Base-by-base conservation (phyloP, 2,329 filamentous ascomycete genomes). In the Trichophyton simii region DNA sequence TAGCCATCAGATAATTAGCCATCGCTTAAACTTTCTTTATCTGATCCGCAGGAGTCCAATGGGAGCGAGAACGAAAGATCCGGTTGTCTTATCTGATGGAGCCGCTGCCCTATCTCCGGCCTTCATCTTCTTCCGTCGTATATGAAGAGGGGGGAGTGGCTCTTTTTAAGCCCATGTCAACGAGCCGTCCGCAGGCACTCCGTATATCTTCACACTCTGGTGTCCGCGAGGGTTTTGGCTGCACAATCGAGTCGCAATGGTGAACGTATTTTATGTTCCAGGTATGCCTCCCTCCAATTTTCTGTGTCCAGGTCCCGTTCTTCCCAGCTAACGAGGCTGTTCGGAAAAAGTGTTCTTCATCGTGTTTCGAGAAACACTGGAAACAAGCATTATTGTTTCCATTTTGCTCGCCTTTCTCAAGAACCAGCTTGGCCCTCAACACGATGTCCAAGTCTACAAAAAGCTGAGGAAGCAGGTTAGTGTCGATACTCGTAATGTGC, bases 281-380 rank as follows among this genome's bases (percentile, higher is more conserved):
- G 61, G 61, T 60, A 55, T 9, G 46, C 59, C 41, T 15, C 34
- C 9, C 11, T 38, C 34, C 7, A 4, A 31, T 31, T 38, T 38
- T 3, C 34, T 38, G 34, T 13, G 9, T 38, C 9, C 18, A 31
- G 28, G 57, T 52, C 13, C 31, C 20, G 20, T 7, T 8, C 25
- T 28, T 28, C 18, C n/a, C 13, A 28, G 15, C 15, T 50, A 46
- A 42, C 11, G 28, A 55, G 15, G 15, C 31, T 5, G 13, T 31
- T 54, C 4, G 46, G 13, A 28, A 36, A 28, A 18, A 62, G 61
- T 62, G 25, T 62, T 62, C 36, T 62, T 62, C 34, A 62, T 62
- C 44, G 61, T 62, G 58, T 62, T 62, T 57, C 61, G 61, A 41
- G 61, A 62, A 48, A 58, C 61, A 57, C 58, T 62, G n/a, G 61